Conservation (phyloP, 2,329 filamentous ascomycete species). For the Colletotrichum incanum region DNA sequence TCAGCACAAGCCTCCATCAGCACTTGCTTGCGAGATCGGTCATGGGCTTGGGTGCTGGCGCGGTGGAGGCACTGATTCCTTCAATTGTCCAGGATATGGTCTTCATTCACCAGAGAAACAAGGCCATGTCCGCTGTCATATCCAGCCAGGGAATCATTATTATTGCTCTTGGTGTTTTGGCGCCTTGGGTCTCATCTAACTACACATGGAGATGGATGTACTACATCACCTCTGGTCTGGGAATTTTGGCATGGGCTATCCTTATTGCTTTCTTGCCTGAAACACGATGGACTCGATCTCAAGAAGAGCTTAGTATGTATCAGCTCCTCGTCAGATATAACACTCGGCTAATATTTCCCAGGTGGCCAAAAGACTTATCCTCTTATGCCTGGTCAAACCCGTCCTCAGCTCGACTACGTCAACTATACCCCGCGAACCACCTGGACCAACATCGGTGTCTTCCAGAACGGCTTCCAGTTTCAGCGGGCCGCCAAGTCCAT, state of each 20-base stretch:
- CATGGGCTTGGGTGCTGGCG: slow-evolving; percentile 54
- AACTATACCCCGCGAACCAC: slow-evolving; percentile 48
- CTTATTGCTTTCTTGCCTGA: slow-evolving; percentile 54
- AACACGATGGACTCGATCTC: slow-evolving; percentile 52
- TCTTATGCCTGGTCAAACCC: slow-evolving; percentile 47
- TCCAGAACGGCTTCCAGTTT: slow-evolving; percentile 50
- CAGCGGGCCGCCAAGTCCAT: slow-evolving; percentile 46
- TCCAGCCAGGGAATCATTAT: slow-evolving; percentile 51
- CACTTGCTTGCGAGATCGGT: slow-evolving; percentile 52
- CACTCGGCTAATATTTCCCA: background rate
- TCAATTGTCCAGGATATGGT: slow-evolving; percentile 57
- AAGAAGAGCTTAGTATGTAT: slow-evolving; percentile 48
- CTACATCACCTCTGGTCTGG: slow-evolving; percentile 50
- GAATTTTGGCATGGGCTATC: slow-evolving; percentile 51
- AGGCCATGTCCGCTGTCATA: slow-evolving; percentile 51
- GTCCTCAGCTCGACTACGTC: slow-evolving; percentile 49
- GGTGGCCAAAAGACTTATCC: slow-evolving; percentile 44
- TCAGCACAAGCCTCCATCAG: slow-evolving; percentile 49
- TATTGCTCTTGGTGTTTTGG: slow-evolving; percentile 48
- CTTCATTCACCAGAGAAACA: slow-evolving; percentile 56
- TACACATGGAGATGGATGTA: slow-evolving; percentile 55
- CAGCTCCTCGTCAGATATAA: fast-evolving
- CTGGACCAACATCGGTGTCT: slow-evolving; percentile 53
- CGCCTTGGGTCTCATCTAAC: slow-evolving; percentile 51
- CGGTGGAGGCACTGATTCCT: slow-evolving; percentile 54